Conservation (phyloP, 2,329 filamentous ascomycete species). For the Zarea fungicola region DNA sequence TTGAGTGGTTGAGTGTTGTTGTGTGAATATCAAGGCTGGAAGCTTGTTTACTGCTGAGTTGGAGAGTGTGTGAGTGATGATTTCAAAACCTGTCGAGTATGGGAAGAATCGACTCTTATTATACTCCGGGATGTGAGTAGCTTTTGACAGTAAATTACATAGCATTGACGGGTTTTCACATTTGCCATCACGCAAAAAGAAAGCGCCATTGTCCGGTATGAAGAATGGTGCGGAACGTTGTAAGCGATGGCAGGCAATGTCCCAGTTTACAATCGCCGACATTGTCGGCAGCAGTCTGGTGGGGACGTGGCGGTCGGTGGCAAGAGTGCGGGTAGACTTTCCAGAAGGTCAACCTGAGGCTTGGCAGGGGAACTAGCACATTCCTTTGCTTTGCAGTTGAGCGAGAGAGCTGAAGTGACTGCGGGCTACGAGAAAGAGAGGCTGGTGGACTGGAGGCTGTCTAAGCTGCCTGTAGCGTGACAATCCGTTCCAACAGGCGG, state of each 20-base stretch:
- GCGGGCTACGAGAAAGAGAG: background rate
- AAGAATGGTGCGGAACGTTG: background rate
- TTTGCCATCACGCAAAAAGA: too few species aligned
- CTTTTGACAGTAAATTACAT: too few species aligned
- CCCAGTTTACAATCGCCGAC: background rate
- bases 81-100: background rate
- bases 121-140: too few species aligned
- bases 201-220: constrained; percentile 3
- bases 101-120: constrained; percentile 2
- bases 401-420: background rate
- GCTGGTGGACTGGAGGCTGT: background rate
- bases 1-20: constrained; percentile 2
- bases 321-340: background rate
- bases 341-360: background rate
- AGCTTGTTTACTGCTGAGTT: too few species aligned
- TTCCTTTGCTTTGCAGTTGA: background rate
- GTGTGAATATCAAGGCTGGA: too few species aligned
- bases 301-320: background rate
- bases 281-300: too few species aligned
- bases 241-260: background rate
- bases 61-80: background rate
- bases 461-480: background rate
- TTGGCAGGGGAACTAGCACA: background rate
- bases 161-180: too few species aligned
- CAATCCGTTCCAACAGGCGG: constrained; percentile 8